Conservation (phyloP, 495 filamentous ascomycete genomes). For the Penicillium dipodomyicola region DNA sequence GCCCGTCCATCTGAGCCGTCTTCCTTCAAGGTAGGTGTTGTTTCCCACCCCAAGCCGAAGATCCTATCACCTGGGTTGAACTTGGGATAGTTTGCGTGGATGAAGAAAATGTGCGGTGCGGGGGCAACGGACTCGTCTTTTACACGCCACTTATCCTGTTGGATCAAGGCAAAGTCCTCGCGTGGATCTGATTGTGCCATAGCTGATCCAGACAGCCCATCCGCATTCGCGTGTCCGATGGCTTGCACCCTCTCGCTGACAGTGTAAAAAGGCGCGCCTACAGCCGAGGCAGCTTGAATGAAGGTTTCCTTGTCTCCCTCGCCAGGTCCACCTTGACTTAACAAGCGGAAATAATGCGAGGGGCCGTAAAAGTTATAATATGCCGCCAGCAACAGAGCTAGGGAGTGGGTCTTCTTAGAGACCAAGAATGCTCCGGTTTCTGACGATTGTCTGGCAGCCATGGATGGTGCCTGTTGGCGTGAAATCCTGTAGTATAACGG, state of each 20-base stretch:
- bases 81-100: slow-evolving; percentile 56
- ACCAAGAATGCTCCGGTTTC: slow-evolving; percentile 59
- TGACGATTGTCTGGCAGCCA: slow-evolving; percentile 42
- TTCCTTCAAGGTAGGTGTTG: slow-evolving; percentile 37
- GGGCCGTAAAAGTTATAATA: slow-evolving; percentile 67
- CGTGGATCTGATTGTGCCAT: slow-evolving; percentile 49
- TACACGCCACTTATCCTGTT: slow-evolving; percentile 37
- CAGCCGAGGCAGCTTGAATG: slow-evolving; percentile 50
- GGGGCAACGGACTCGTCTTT: slow-evolving; percentile 35
- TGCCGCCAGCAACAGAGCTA: slow-evolving; percentile 52
- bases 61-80: slow-evolving; percentile 50
- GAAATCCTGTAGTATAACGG: slow-evolving; percentile 55
- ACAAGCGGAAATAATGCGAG: slow-evolving; percentile 55
- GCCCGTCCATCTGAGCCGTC: slow-evolving; percentile 42
- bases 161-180: slow-evolving; percentile 41
- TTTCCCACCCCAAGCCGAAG: slow-evolving; percentile 42
- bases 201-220: slow-evolving; percentile 36
- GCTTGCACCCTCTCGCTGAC: slow-evolving; percentile 46
- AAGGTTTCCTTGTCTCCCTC: slow-evolving; percentile 69
- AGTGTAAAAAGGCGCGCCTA: slow-evolving; percentile 49
- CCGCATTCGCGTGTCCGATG: slow-evolving; percentile 37
- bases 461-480: slow-evolving; percentile 39
- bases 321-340: slow-evolving; percentile 55
- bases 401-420: slow-evolving; percentile 53
- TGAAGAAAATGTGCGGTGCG: slow-evolving; percentile 45